phyloP scores from a whole-genome alignment of 2,329 filamentous ascomycete species.

The Herpotrichia juniperi region DNA sequence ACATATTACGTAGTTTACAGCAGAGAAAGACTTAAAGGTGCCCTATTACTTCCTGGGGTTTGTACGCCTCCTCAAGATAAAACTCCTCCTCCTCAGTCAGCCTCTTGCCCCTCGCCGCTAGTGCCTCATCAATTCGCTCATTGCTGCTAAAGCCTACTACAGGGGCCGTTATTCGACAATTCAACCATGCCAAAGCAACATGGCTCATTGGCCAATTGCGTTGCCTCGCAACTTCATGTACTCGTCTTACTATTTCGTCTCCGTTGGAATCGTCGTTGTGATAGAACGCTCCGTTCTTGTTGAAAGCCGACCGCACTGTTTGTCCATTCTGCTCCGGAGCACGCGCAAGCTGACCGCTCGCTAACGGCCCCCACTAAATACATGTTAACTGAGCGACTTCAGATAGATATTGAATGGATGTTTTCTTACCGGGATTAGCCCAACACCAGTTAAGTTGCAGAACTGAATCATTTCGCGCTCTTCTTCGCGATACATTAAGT shows the following conservation, averaged over 20 bases:
- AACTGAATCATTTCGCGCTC: conserved; percentile 62
- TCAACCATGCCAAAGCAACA: background rate
- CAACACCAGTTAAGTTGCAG: conserved; percentile 56
- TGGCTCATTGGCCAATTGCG: background rate
- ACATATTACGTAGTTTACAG: too few relatives aligned
- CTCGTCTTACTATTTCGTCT: background rate
- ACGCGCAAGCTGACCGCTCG: background rate
- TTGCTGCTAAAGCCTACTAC: background rate
- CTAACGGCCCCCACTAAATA: background rate
- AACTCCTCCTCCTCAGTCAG: too few relatives aligned
- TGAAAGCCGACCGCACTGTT: background rate
- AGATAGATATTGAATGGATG: too few relatives aligned
- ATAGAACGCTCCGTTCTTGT: background rate
- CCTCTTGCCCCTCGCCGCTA: too few relatives aligned
- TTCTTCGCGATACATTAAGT: conserved; percentile 65
- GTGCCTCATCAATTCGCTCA: too few relatives aligned
- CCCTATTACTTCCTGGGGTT: too few relatives aligned
- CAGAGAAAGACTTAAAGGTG: too few relatives aligned
- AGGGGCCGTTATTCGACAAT: background rate
- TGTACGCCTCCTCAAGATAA: too few relatives aligned
- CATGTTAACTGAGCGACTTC: too few relatives aligned
- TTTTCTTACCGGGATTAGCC: conserved; percentile 56
- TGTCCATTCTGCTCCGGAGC: too few relatives aligned
- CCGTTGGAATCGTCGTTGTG: background rate
- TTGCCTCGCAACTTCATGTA: background rate